Evolutionary conservation across 306 rosid species (phyloP).

Genomic region (Fagus crenata): DNA sequence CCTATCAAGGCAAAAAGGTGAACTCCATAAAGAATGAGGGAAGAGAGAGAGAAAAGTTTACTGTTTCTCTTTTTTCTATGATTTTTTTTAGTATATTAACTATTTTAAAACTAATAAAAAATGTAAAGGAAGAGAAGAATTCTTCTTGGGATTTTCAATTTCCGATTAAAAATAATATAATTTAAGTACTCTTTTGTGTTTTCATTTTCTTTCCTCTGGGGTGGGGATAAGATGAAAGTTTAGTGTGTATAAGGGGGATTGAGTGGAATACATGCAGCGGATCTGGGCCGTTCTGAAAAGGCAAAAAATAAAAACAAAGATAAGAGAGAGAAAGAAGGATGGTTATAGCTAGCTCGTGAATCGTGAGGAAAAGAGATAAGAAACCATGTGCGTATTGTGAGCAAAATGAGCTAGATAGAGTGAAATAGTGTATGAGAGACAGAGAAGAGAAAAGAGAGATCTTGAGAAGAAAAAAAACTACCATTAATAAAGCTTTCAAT

Average conservation of each 20-base stretch:
- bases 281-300: conserved; percentile 32
- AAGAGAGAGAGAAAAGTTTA: neutral
- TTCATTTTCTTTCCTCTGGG: neutral
- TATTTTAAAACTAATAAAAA: neutral
- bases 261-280: conserved; percentile 37
- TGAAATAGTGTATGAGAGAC: too few species aligned
- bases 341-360: conserved; percentile 34
- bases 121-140: conserved; percentile 3
- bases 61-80: neutral
- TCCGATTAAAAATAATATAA: neutral
- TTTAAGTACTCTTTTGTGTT: neutral
- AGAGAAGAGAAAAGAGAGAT: neutral
- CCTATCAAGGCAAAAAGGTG: neutral
- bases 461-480: neutral
- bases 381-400: conserved; percentile 27
- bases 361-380: conserved; percentile 34
- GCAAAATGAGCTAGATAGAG: neutral
- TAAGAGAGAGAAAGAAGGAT: neutral
- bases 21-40: neutral
- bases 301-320: conserved; percentile 12
- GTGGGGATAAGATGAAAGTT: conserved; percentile 1
- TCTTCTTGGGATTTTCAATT: conserved; percentile 42
- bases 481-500: neutral
- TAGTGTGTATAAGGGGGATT: conserved; percentile 8
- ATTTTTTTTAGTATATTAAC: neutral